phyloP scores from a whole-genome alignment of 768 basidiomycete species.

The Dentipellis sp. region DNA sequence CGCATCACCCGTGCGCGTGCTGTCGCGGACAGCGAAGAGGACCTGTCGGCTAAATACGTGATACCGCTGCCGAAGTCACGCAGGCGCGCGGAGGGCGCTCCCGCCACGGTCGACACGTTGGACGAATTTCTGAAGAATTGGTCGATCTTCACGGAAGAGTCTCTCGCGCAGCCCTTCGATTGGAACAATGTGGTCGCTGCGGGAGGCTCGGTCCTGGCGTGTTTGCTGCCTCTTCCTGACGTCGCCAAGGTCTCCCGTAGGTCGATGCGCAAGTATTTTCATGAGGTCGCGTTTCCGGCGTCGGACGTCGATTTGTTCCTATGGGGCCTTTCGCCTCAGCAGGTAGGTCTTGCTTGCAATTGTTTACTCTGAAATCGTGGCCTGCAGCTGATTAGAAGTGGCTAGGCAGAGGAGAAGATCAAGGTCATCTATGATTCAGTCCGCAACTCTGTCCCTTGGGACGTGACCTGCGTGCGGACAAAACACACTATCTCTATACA shows the following conservation, averaged over 20 bases:
- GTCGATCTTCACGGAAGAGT: constrained; percentile 55
- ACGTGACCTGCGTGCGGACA: constrained; percentile 56
- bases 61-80: constrained; percentile 38
- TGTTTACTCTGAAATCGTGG: constrained; percentile 10
- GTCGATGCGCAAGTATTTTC: constrained; percentile 47
- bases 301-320: constrained; percentile 58
- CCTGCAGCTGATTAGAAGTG: not conserved
- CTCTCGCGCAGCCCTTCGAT: constrained; percentile 39
- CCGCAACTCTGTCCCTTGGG: constrained; percentile 58
- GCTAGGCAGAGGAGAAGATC: constrained; percentile 49
- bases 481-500: constrained; percentile 61
- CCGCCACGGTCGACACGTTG: constrained; percentile 36
- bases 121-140: constrained; percentile 60
- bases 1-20: constrained; percentile 42
- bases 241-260: constrained; percentile 37
- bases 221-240: constrained; percentile 42
- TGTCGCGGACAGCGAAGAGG: constrained; percentile 31
- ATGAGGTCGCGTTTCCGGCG: constrained; percentile 43
- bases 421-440: constrained; percentile 52
- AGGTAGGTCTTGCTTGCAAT: too few species aligned
- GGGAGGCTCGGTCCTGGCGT: constrained; percentile 45
- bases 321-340: constrained; percentile 45
- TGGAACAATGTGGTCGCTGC: constrained; percentile 60
- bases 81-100: constrained; percentile 39
- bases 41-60: constrained; percentile 37